Conservation (phyloP, 2,329 filamentous ascomycete genomes). For the Penicillium sp. region DNA sequence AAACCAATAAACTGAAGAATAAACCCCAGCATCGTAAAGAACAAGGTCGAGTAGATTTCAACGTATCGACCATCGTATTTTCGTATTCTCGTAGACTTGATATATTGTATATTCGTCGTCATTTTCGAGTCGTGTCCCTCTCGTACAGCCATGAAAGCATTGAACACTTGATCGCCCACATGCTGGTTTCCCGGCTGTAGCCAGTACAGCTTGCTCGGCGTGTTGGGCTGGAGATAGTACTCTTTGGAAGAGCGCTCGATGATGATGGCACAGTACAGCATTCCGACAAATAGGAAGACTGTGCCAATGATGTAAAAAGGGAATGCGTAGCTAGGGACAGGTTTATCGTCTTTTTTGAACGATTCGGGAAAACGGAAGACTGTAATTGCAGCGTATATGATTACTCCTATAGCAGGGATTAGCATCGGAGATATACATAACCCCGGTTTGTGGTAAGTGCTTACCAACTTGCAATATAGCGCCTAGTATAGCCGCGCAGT, state of each 20-base stretch:
- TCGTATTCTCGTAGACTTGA: constrained; percentile 25
- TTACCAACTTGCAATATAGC: constrained; percentile 27
- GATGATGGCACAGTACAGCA: constrained; percentile 33
- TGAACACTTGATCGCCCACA: constrained; percentile 38
- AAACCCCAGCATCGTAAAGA: constrained; percentile 30
- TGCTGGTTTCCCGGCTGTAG: constrained; percentile 36
- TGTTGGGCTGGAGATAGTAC: constrained; percentile 21
- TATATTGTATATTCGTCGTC: constrained; percentile 19
- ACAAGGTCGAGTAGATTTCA: constrained; percentile 21
- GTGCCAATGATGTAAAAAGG: constrained; percentile 34
- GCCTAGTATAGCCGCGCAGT: constrained; percentile 25
- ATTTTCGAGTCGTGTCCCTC: constrained; percentile 16
- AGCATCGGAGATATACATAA: neutral
- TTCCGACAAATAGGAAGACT: constrained; percentile 28
- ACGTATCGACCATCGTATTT: constrained; percentile 11
- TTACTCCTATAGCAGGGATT: constrained; percentile 16
- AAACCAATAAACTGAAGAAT: constrained; percentile 38
- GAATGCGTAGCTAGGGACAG: constrained; percentile 29
- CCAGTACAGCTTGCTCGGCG: constrained; percentile 34
- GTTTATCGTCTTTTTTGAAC: constrained; percentile 24
- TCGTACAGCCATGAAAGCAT: constrained; percentile 31
- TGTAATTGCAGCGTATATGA: constrained; percentile 28
- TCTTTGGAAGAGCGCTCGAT: constrained; percentile 31
- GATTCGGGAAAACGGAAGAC: constrained; percentile 24
- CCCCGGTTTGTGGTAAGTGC: neutral